Evolutionary conservation across 169 alveolate species (phyloP).

Genomic region (Eimeria praecox): DNA sequence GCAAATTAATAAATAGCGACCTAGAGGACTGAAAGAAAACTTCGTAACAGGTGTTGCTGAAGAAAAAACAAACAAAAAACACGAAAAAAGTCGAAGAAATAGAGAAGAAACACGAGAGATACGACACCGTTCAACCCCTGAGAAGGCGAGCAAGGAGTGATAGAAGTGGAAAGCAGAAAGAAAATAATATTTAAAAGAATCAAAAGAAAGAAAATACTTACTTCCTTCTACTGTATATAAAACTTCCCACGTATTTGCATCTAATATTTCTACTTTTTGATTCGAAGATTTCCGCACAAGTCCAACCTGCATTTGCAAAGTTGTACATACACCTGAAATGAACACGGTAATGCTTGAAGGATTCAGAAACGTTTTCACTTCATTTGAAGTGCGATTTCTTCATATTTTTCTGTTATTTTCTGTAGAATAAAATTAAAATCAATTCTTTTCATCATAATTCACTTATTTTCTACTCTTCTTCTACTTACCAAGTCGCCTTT

Average conservation of each 20-base stretch:
- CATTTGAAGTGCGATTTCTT: too few relatives aligned
- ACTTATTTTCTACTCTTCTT: background rate
- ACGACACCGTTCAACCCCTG: too few relatives aligned
- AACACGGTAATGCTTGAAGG: background rate
- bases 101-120: background rate
- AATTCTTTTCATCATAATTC: too few relatives aligned
- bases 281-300: conserved; percentile 4
- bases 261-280: conserved; percentile 6
- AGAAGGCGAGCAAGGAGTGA: background rate
- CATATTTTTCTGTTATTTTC: too few relatives aligned
- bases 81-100: background rate
- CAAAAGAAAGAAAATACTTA: background rate
- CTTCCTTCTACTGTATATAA: background rate
- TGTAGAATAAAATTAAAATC: too few relatives aligned
- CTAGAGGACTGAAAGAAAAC: conserved; percentile 31
- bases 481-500: conserved; percentile 18
- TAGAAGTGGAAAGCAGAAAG: background rate
- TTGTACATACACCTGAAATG: background rate
- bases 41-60: conserved; percentile 37
- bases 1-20: conserved; percentile 1
- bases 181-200: too few relatives aligned
- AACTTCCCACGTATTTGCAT: conserved; percentile 40
- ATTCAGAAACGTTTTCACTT: too few relatives aligned
- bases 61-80: background rate
- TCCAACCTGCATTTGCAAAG: conserved; percentile 3